Base-by-base conservation (phyloP, 129 eudicot genomes). In the Calendula officinalis region DNA sequence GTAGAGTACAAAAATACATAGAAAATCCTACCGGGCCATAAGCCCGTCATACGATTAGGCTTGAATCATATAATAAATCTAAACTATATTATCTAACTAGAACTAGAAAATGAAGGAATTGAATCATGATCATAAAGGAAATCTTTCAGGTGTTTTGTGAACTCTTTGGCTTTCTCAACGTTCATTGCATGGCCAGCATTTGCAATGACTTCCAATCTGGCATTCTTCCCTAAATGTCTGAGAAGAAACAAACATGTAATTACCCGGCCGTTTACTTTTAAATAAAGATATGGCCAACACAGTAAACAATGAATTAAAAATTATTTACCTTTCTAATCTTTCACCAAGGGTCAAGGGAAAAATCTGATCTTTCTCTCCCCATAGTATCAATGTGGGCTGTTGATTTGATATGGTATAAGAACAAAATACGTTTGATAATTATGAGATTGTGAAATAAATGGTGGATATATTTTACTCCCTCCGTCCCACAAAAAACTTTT, bases 181-280 rank as follows among this genome's bases (percentile, higher is more conserved):
- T 83, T 90, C 17, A 90, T 81, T 0, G 89, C 89, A 68, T 90
- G 97, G 8, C 97, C 97, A 66, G 97, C 97, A 66, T 86, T 77
- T 64, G 41, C 74, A 27, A 90, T 74, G 13, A 81, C 81, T 60
- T 70, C 91, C 61, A 90, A 14, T 49, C 73, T 45, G 3, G 97
- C 86, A 62, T 72, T 83, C 62, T 74, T 86, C 51, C 89, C 91
- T 46, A 90, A 66, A 66, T 90, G 97, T 77, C 97, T 90, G 64
- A 5, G 6, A 41, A n/a, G 4, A 43, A 62, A 53, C 5, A 32
- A 54, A 54, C 32, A 46, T 45, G 17, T 55, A 51, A 52, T 3
- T 36, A 45, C 6, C 30, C n/a, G 32, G 60, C 22, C 12, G 4
- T 60, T 58, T 38, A 42, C 33, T 12, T 4, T 35, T 6, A 42